These are phyloP conservation scores for Phytopythium vexans DNA, from an alignment of 352 stramenopile species.

Conservation along the genomic window DNA sequence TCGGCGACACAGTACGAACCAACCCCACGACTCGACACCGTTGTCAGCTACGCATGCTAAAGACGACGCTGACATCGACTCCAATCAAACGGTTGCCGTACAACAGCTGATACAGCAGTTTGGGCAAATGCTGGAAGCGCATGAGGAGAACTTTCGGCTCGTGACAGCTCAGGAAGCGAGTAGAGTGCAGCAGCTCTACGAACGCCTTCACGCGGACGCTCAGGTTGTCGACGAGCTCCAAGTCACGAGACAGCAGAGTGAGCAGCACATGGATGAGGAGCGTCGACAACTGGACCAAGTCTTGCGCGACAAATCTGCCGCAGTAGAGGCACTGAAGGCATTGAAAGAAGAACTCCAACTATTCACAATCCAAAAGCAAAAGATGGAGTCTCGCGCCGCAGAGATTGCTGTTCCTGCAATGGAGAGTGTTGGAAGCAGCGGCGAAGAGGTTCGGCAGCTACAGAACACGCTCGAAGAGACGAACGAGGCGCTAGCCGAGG, in stretches of 20 bases:
- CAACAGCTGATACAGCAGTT: slow-evolving; percentile 54
- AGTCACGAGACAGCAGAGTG: slow-evolving; percentile 14
- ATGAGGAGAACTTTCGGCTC: slow-evolving; percentile 44
- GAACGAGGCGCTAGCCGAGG: slow-evolving; percentile 32
- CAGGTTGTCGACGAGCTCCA: slow-evolving; percentile 45
- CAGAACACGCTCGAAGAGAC: slow-evolving; percentile 36
- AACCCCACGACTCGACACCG: background rate
- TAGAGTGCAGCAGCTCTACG: slow-evolving; percentile 53
- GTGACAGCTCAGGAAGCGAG: slow-evolving; percentile 39
- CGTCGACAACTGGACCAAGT: slow-evolving; percentile 36
- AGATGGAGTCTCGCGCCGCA: slow-evolving; percentile 16
- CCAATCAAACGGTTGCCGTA: slow-evolving; percentile 17
- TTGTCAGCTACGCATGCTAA: slow-evolving; percentile 8
- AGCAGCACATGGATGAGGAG: slow-evolving; percentile 25
- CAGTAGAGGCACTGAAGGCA: slow-evolving; percentile 26
- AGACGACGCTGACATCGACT: slow-evolving; percentile 1
- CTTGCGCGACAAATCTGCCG: slow-evolving; percentile 27
- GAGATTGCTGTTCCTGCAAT: background rate
- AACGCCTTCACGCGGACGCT: slow-evolving; percentile 44
- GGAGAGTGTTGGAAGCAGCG: slow-evolving; percentile 11
- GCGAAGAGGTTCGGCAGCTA: slow-evolving; percentile 35
- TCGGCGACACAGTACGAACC: slow-evolving; percentile 33
- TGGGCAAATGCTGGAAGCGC: slow-evolving; percentile 37
- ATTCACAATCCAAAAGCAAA: slow-evolving; percentile 37
- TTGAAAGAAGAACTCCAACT: slow-evolving; percentile 63